Evolutionary conservation across 192 early-diverging fungal genomes (phyloP), one percentile per base, ranked within the genome.

Genomic region (Thoreauomyces humboldtii): DNA sequence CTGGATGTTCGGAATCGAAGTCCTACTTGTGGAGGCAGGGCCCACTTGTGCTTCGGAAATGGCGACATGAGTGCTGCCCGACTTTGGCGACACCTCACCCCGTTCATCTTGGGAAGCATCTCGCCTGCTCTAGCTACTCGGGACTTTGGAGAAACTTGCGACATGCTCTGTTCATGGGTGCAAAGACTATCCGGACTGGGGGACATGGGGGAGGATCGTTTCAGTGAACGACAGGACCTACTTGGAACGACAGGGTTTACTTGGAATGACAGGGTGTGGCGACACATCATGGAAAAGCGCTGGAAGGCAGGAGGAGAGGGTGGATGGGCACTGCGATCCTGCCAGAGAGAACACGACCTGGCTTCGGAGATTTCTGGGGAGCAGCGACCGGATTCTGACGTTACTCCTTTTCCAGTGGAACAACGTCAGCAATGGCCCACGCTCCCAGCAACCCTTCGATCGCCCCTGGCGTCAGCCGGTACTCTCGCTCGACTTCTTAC

Each of bases 381-480:
- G 38, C 11, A 41, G 17, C 17, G 38, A 41, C 9, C 17, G 38
- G 11, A 12, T 17, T 12, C 17, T 17, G 17, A 9, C 17, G 9
- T 9, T 17, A 41, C 17, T 57, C 31, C 33, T 24, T 38, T 52
- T 24, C 5, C 33, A 65, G 63, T 65, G 63, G 63, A 42, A 59
- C 17, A 69, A 69, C 67, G 67, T 69, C 67, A 69, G 67, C 45
- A 69, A 69, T 69, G 67, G 67, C 67, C 67, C 67, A 69, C 67
- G 59, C 67, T 25, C 67, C 67, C 45, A 41, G 14, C 67, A 95
- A 92, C 80, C 80, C 84, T 70, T 81, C 88, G 74, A 81, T 96
- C 78, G 87, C 83, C 72, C 88, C 90, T 52, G 94, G 94, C 61
- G 83, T 96, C 56, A 73, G 84, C 74, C 88, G 88, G 62, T 86